Evolutionary conservation across 2,329 filamentous ascomycete genomes (phyloP), one percentile per base, ranked within the genome.

Genomic region (Penicillium sp.): DNA sequence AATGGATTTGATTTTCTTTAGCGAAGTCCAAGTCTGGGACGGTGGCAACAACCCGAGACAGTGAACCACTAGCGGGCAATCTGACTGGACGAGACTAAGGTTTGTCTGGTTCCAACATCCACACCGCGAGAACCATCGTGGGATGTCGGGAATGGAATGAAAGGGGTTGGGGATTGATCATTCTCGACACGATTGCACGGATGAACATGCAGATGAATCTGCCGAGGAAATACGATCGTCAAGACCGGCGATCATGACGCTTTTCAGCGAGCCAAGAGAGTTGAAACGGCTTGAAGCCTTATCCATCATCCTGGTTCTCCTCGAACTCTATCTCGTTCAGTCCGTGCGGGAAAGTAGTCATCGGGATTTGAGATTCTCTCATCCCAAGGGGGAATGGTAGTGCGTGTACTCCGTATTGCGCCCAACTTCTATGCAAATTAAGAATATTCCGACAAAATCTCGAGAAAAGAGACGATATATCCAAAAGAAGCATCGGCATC

Each of bases 161-260:
- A n/a, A 12, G 4, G 15, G 12, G 11, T 11, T 20, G 23, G 28
- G 22, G 18, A 35, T 32, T 27, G 18, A 41, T 23, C 22, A 23
- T 23, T 23, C 22, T 11, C 26, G n/a, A n/a, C n/a, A n/a, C n/a
- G n/a, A n/a, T n/a, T n/a, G n/a, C n/a, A n/a, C n/a, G n/a, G n/a
- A n/a, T n/a, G n/a, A n/a, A n/a, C n/a, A n/a, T n/a, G n/a, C n/a
- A n/a, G n/a, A n/a, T n/a, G n/a, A n/a, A n/a, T n/a, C n/a, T n/a
- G 22, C 32, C 29, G 44, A 44, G 32, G 32, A 16, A 23, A n/a
- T 44, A 32, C 39, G 51, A 55, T 54, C 48, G 44, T 37, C 51
- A 43, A 43, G 51, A 52, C 43, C 41, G 47, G 34, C 42, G 45
- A 52, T 54, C 49, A 41, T 40, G 41, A 41, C 39, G 35, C 35